Base-by-base conservation (phyloP, 805 yeast species). In the Spathaspora girioi region DNA sequence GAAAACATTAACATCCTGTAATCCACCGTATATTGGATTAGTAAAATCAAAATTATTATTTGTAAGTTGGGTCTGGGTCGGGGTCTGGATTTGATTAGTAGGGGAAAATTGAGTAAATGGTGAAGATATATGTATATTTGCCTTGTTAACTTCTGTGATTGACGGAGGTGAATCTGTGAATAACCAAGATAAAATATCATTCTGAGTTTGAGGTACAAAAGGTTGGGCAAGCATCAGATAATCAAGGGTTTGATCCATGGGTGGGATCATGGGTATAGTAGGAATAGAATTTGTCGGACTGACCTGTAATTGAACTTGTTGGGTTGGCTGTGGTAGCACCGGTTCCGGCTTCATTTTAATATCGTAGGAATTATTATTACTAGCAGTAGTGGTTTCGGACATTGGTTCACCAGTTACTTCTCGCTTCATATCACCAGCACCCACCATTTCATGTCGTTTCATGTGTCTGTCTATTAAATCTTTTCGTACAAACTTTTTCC, bases 401-500 rank as follows among this genome's bases (percentile, higher is more conserved):
- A 9, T 29, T 29, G 14, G 14, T 35, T 35, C 40, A 35, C 17
- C 12, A 38, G n/a, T 19, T 15, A 5, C 5, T 18, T 23, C 27
- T 18, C 26, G 44, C 17, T 42, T 6, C 4, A 42, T 4, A 7
- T 3, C 15, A 11, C 44, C 44, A 23, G 6, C 26, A 3, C 17
- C 44, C 44, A 20, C 44, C 44, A 20, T 11, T 18, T 42, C 45
- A 52, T 71, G 76, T 20, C 76, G 53, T 49, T 60, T 63, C 18
- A 56, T 54, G 52, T 75, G 78, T 31, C 78, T 52, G 40, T 73
- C 78, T 26, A 76, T 69, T 44, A 84, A 65, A 60, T 84, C 90
- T 50, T 73, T 76, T 41, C 90, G 66, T 0, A 84, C 89, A 69
- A 84, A 84, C 0, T 84, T 79, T 62, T 81, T 82, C 1, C 74